Evolutionary conservation across 148 eudicot species (phyloP), one percentile per base, ranked within the genome.

Genomic region (Beta vulgaris): DNA sequence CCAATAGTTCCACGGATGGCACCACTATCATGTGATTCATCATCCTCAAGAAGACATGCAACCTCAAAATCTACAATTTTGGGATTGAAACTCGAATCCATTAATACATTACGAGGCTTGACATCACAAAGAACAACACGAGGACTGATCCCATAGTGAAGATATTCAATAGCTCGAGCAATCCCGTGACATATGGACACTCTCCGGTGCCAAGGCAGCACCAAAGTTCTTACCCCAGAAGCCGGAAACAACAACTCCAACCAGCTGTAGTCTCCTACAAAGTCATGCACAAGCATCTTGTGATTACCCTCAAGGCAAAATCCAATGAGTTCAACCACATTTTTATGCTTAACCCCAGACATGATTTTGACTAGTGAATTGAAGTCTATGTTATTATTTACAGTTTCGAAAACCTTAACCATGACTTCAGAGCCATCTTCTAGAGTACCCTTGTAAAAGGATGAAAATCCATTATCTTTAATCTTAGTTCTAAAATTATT

Each of bases 31-130:
- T 53, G 26, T 21, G 35, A 58, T 11, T 11, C 15, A 29, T 16
- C 63, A 5, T 29, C 63, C 34, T 58, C 34, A 10, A 58, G 63
- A 37, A 84, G 79, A 49, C 85, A 79, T 16, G 91, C 85, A 71
- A 88, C 66, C 32, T 86, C 88, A 75, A 90, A 90, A 51, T 86
- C 91, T 68, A 83, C 86, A 12, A 90, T 87, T 77, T 88, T 90
- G 19, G 93, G 86, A 55, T 69, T 76, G 75, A 87, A 85, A 70
- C 77, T 77, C 21, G 31, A 75, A 68, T 90, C 93, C 57, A 90
- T 87, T 68, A 90, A 84, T 72, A 90, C 76, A 49, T 86, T 87
- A 72, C 87, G 77, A 44, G 91, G 84, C 79, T 87, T 90, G 73
- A 90, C 85, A 79, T 90, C 89, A 49, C 93, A 79, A 76, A 85